A percentile compares a stretch with the other conserved stretches of the same genome.
Evolutionary conservation across 2,329 filamentous ascomycete species (phyloP).

Genomic region (Ascochyta fabae): DNA sequence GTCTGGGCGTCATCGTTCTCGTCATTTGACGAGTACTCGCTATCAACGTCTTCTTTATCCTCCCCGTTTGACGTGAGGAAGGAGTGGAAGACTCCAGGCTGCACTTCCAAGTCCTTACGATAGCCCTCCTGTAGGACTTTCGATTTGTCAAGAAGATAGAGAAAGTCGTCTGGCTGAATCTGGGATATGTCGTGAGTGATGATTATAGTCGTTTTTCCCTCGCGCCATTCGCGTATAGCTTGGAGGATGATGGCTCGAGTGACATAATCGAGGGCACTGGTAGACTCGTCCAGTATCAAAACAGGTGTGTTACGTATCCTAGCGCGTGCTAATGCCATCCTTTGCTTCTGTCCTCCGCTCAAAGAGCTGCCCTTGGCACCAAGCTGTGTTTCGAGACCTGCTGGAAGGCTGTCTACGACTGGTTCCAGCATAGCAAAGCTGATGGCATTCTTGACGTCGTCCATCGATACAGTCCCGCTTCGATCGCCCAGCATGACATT

Average conservation of each 20-base stretch:
- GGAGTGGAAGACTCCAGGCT: conserved; percentile 54
- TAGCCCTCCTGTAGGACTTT: conserved; percentile 72
- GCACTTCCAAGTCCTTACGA: conserved; percentile 60
- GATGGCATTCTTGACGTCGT: conserved; percentile 67
- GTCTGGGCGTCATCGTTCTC: conserved; percentile 14
- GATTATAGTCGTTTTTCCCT: conserved; percentile 84
- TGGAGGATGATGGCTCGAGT: conserved; percentile 74
- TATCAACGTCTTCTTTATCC: conserved; percentile 8
- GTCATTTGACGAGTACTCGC: conserved; percentile 8
- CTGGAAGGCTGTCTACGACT: conserved; percentile 69
- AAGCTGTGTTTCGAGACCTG: conserved; percentile 74
- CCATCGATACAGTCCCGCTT: conserved; percentile 56
- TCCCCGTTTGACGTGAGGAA: conserved; percentile 26
- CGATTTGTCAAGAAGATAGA: conserved; percentile 79
- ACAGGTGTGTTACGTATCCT: conserved; percentile 78
- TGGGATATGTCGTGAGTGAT: conserved; percentile 89
- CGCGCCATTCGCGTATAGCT: conserved; percentile 77
- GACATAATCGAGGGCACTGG: conserved; percentile 80
- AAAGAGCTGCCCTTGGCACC: conserved; percentile 73
- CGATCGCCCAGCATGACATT: conserved; percentile 79
- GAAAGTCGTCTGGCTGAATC: conserved; percentile 74
- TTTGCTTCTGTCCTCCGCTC: conserved; percentile 85
- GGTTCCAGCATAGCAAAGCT: conserved; percentile 72
- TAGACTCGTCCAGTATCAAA: conserved; percentile 86
- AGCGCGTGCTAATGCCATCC: conserved; percentile 80